phyloP scores from a whole-genome alignment of 192 early-diverging fungal genomes.

The Linnemannia zychae region DNA sequence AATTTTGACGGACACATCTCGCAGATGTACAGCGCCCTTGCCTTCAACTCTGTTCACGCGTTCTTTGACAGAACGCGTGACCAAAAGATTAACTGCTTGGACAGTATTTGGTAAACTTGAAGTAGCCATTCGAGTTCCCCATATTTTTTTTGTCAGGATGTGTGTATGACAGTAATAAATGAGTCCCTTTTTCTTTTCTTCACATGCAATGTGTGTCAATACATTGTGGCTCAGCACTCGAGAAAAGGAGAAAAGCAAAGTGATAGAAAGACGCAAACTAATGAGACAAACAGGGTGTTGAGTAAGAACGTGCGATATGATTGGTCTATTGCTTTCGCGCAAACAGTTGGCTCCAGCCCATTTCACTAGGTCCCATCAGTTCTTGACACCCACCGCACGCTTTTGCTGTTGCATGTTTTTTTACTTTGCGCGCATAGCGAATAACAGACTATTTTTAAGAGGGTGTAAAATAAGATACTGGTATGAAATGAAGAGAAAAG shows the following conservation, averaged over 20 bases:
- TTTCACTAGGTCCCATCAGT: not conserved
- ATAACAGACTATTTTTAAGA: not conserved
- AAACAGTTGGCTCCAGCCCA: not conserved
- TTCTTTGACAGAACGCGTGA: not conserved
- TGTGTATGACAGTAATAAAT: too few relatives aligned
- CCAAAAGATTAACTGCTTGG: slow-evolving; percentile 7
- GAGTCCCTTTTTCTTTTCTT: too few relatives aligned
- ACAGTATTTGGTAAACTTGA: not conserved
- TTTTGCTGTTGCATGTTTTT: not conserved
- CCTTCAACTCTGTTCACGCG: slow-evolving; percentile 4
- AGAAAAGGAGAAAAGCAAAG: too few relatives aligned
- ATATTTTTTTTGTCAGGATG: too few relatives aligned
- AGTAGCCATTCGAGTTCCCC: too few relatives aligned
- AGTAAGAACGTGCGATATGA: not conserved
- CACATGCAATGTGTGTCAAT: too few relatives aligned
- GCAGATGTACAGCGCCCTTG: slow-evolving; percentile 2
- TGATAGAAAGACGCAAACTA: too few relatives aligned
- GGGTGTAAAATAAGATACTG: not conserved
- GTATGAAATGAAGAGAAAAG: not conserved
- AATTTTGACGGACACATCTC: not conserved
- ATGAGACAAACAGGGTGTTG: not conserved
- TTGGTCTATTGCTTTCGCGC: not conserved
- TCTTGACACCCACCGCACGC: not conserved
- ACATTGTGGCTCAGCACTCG: too few relatives aligned
- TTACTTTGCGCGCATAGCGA: not conserved